Conservation (phyloP, 257 asterid species). For the Hygrophila difformis region DNA sequence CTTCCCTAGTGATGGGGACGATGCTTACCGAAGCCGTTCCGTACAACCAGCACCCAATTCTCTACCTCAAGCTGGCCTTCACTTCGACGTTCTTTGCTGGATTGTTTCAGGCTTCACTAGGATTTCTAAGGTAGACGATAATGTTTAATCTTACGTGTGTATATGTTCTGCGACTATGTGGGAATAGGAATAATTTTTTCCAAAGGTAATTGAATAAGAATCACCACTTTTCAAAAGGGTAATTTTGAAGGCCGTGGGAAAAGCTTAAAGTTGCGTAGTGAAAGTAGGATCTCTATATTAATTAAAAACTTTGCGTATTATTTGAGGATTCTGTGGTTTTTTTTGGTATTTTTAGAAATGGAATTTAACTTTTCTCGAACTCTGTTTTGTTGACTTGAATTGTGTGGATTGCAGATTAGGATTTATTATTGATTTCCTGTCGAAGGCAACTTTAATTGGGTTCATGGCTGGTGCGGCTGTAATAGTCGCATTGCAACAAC, state of each 20-base stretch:
- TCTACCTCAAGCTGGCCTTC: conserved; percentile 76
- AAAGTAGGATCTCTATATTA: too few relatives aligned
- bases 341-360: too few relatives aligned
- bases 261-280: too few relatives aligned
- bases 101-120: conserved; percentile 73
- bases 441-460: conserved; percentile 61
- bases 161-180: too few relatives aligned
- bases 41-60: conserved; percentile 33
- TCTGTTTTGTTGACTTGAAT: conserved; percentile 10
- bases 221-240: too few relatives aligned
- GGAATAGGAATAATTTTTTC: too few relatives aligned
- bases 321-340: too few relatives aligned
- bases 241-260: too few relatives aligned
- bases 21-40: conserved; percentile 72
- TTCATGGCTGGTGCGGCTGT: conserved; percentile 68
- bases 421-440: conserved; percentile 54
- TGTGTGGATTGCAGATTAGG: neutral
- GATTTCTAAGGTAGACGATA: conserved; percentile 66
- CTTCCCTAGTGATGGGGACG: conserved; percentile 92
- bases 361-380: neutral
- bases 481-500: conserved; percentile 54
- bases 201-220: too few relatives aligned
- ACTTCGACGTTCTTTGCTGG: conserved; percentile 89
- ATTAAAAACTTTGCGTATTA: too few relatives aligned
- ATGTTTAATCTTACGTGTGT: too few relatives aligned